Base-by-base conservation (phyloP, 805 yeast species). In the Saccharomyces jurei region DNA sequence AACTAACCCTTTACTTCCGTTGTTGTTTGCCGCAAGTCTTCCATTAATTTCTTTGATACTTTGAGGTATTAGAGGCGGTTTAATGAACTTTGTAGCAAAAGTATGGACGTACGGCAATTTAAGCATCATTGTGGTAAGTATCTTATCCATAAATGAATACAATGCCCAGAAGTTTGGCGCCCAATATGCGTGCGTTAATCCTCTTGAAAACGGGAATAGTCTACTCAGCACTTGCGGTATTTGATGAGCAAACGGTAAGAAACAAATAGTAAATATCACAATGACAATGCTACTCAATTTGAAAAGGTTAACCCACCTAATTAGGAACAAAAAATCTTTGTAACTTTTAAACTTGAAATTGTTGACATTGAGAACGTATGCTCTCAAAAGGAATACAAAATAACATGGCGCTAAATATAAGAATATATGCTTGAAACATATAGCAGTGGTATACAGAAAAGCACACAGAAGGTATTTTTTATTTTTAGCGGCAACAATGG, bases 111-210 rank as follows among this genome's bases (percentile, higher is more conserved):
- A 78, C 22, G 81, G 79, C 10, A 75, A 50, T 55, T 50, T 64
- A 49, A 58, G 60, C 54, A 65, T 54, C 48, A 62, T 54, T 52
- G 77, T 76, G 17, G 86, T 77, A 54, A 90, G 74, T 0, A 84
- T 64, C 55, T 96, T 77, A 70, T 94, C 99, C 13, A 78, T 56
- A 59, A 88, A 86, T 1, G 97, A 87, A 70, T 94, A 94, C 9
- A 92, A 62, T 0, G 99, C 97, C 99, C 99, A 94, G 49, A 90
- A 75, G 64, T 94, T 94, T 14, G 99, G 98, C 0, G 99, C 98
- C 98, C 99, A 94, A 72, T 94, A 94, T 0, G 98, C 97, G 71
- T 94, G 99, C 4, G 97, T 94, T 41, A 94, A 76, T 1, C 98
- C 98, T 67, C 98, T 77, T 50, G 95, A 86, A 67, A 92, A 92